phyloP scores from a whole-genome alignment of 164 flowering plant genomes.

The Hamamelis virginiana region DNA sequence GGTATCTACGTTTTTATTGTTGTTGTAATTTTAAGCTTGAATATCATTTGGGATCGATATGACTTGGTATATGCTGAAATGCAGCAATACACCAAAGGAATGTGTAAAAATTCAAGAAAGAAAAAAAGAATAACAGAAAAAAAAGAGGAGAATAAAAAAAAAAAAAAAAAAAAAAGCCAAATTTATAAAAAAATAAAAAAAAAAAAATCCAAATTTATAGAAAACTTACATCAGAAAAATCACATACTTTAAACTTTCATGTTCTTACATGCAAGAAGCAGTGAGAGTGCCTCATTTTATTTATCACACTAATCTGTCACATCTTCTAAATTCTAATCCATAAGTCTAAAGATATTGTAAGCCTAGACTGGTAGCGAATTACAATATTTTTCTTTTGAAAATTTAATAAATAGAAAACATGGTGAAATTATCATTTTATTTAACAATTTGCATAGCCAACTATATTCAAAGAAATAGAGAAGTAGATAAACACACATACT shows the following conservation, averaged over 20 bases:
- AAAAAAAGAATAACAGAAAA: too few relatives aligned
- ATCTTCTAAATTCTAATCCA: not conserved
- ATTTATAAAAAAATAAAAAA: not conserved
- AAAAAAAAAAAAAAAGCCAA: too few relatives aligned
- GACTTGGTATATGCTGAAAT: not conserved
- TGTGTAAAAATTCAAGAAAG: not conserved
- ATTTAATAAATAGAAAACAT: too few relatives aligned
- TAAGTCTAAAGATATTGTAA: not conserved
- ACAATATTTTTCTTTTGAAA: not conserved
- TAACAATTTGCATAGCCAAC: too few relatives aligned
- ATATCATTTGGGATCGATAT: not conserved
- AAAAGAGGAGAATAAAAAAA: too few relatives aligned
- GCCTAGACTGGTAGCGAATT: not conserved
- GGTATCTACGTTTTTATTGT: constrained; percentile 32
- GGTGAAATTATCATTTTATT: too few relatives aligned
- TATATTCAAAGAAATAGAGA: too few relatives aligned
- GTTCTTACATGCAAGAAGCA: not conserved
- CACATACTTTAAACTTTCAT: too few relatives aligned
- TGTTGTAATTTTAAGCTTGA: not conserved
- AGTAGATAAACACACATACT: too few relatives aligned
- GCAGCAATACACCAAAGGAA: not conserved
- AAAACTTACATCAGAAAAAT: not conserved
- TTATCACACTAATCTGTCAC: not conserved
- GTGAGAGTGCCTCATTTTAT: not conserved
- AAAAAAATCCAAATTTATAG: not conserved